Evolutionary conservation across 176 grass and related monocot species (phyloP), one percentile per base, ranked within the genome.

Genomic region (Chrysopogon serrulatus): DNA sequence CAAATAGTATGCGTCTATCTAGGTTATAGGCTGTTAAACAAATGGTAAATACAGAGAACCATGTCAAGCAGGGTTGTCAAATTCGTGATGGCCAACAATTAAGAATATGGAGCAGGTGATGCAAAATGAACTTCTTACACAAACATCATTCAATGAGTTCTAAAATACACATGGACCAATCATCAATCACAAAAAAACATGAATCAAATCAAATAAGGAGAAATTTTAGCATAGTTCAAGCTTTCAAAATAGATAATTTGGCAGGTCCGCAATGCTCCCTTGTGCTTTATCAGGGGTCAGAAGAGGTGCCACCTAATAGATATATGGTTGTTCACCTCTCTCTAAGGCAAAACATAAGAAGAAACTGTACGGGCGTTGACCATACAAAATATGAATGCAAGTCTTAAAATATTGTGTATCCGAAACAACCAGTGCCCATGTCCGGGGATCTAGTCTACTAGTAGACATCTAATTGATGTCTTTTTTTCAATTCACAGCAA

Each of bases 371-470:
- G 43, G 19, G 24, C 31, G 61, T 79, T 41, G 34, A 83, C 32
- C 60, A 40, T 68, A 45, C 10, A 74, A 5, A 7, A 18, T 60
- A 74, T 71, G 24, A 65, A 68, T 78, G 44, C 17, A 72, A 59
- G 69, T 79, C 88, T 71, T 86, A 86, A 43, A 76, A 30, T 75
- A 75, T 74, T 70, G 37, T 69, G 78, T 48, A 6, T 39, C 37
- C 37, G 8, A 30, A 72, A 32, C 67, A 51, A 68, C 28, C 60
- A 62, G 37, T 26, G 1, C 33, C 67, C 36, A 51, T 23, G 8
- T 44, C 54, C 32, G 71, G 34, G 34, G 34, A 65, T 79, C 15
- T 71, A n/a, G n/a, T n/a, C n/a, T n/a, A n/a, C n/a, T n/a, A n/a
- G n/a, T n/a, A 49, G 48, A 3, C 47, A 68, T 67, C 27, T 68